Base-by-base conservation (phyloP, 225 moss, liverwort and hornwort species). In the Anthoceros angustus region DNA sequence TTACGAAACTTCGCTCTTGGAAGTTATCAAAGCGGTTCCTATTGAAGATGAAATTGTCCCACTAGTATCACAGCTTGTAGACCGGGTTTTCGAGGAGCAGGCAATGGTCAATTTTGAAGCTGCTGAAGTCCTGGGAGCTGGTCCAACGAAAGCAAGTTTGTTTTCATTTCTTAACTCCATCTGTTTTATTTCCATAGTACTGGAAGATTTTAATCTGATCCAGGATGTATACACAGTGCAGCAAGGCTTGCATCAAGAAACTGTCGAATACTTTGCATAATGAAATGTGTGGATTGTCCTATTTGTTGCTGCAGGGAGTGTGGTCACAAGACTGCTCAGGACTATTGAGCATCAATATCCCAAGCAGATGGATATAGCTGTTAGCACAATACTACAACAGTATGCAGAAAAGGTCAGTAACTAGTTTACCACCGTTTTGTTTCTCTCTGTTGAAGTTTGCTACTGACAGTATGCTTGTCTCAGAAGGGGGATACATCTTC, bases 261-360 rank as follows among this genome's bases (percentile, higher is more conserved):
- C 25, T 66, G 39, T 16, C 24, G 32, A 32, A 32, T 66, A 16
- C 3, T 16, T 21, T 15, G 20, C 46, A 2, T 42, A 1, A 43
- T 46, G 12, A 18, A 48, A 48, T 48, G 46, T 20, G 66, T 42
- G 42, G 43, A 9, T 7, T 5, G 6, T 72, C 11, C 63, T 41
- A 50, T 80, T 71, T 76, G 72, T 43, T 61, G 71, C 41, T 69
- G 72, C 78, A 93, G 93, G 77, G 73, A 72, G 75, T 75, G 72
- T 86, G 64, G 79, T 85, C 5, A 87, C 78, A 74, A 81, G 61
- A 64, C 72, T 89, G 9, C 70, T 92, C 1, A 77, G 77, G 79
- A 77, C 78, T 64, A 39, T 98, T 32, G 92, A 83, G 71, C 84
- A 55, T 67, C 82, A 78, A 39, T 92, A 84, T 77, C 86, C 92